Conservation (phyloP, 768 basidiomycete species). For the Amanita pallidorosea region DNA sequence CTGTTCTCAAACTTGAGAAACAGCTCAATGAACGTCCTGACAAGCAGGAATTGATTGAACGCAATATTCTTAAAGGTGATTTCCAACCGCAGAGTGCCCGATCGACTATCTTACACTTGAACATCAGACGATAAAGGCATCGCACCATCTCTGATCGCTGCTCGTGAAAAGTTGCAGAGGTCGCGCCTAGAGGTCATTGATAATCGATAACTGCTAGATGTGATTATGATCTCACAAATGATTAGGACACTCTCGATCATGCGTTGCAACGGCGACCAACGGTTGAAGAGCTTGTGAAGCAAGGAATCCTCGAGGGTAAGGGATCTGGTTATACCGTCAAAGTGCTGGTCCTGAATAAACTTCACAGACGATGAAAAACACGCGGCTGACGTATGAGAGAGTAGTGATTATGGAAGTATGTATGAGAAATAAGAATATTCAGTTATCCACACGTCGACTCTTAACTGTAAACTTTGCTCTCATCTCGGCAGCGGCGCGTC, state of each 20-base stretch:
- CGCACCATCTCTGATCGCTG: conserved; percentile 49
- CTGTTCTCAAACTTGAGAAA: conserved; percentile 37
- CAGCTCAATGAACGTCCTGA: conserved; percentile 42
- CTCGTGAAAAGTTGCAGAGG: conserved; percentile 45
- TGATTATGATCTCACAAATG: neutral
- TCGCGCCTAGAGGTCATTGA: conserved; percentile 50
- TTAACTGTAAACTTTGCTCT: conserved; percentile 31
- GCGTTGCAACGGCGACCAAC: conserved; percentile 47
- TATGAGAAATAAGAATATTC: neutral
- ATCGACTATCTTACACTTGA: neutral
- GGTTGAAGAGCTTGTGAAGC: conserved; percentile 52
- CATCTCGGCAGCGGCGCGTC: conserved; percentile 48
- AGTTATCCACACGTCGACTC: conserved; percentile 16
- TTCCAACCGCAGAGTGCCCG: too few species aligned
- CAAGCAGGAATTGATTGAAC: conserved; percentile 51
- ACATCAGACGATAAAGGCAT: conserved; percentile 46
- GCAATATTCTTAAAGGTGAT: conserved; percentile 60
- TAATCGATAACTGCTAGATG: neutral
- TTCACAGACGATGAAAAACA: neutral
- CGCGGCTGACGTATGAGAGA: neutral
- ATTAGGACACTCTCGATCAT: conserved; percentile 53
- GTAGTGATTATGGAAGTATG: neutral
- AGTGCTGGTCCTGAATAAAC: neutral
- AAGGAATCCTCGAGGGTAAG: conserved; percentile 42
- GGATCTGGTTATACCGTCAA: neutral